Conservation (phyloP, 2,329 filamentous ascomycete genomes). For the Geosmithia morbida region DNA sequence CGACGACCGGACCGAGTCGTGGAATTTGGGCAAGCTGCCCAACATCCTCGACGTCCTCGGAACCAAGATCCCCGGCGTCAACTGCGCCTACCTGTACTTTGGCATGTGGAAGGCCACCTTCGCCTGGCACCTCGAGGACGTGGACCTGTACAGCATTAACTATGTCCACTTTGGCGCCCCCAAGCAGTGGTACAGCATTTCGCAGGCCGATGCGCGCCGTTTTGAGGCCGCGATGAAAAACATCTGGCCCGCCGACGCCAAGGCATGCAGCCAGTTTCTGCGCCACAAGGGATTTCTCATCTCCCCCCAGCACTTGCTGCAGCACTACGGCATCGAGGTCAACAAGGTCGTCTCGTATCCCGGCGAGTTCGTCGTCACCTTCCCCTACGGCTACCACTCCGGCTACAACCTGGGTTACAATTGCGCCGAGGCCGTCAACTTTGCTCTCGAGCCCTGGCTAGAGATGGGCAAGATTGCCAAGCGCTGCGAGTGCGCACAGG, state of each 20-base stretch:
- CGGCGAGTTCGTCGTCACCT: slow-evolving; percentile 96
- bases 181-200: slow-evolving; percentile 99
- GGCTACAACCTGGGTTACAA: slow-evolving; percentile 98
- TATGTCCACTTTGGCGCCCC: slow-evolving; percentile 97
- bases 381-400: slow-evolving; percentile 96
- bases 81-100: slow-evolving; percentile 92
- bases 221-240: slow-evolving; percentile 94
- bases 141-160: slow-evolving; percentile 98
- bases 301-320: slow-evolving; percentile 74
- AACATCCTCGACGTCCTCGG: slow-evolving; percentile 90
- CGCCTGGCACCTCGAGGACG: slow-evolving; percentile 96
- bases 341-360: slow-evolving; percentile 94
- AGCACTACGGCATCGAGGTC: slow-evolving; percentile 87
- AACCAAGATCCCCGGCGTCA: slow-evolving; percentile 92
- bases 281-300: slow-evolving; percentile 97
- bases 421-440: slow-evolving; percentile 97
- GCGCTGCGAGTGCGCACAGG: slow-evolving; percentile 88
- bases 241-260: slow-evolving; percentile 89
- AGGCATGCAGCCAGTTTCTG: slow-evolving; percentile 90
- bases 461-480: slow-evolving; percentile 92
- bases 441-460: slow-evolving; percentile 88
- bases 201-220: slow-evolving; percentile 79
- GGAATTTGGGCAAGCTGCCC: slow-evolving; percentile 91
- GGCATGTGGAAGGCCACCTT: slow-evolving; percentile 99
- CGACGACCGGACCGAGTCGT: slow-evolving; percentile 65